These are phyloP conservation scores for Penicillium verrucosum DNA, from an alignment of 2,329 filamentous ascomycete genomes.

Conservation along the genomic window DNA sequence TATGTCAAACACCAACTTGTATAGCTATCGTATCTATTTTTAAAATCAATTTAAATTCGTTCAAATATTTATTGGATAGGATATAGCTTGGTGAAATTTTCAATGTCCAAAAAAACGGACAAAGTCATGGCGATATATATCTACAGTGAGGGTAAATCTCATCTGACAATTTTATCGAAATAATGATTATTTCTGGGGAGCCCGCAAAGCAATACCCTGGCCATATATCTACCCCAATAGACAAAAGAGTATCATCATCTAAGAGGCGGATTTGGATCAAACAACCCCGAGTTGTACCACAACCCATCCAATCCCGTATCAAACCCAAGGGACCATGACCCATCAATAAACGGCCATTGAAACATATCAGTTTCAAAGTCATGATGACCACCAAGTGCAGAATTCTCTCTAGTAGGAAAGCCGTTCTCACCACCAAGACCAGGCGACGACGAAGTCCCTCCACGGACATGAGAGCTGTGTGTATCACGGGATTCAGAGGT, in stretches of 20 bases:
- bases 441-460: conserved; percentile 5
- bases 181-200: fast-evolving
- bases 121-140: background rate
- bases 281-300: conserved; percentile 26
- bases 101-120: fast-evolving
- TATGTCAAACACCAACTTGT: no score
- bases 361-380: conserved; percentile 37
- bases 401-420: conserved; percentile 7
- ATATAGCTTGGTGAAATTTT: fast-evolving
- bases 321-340: conserved; percentile 36
- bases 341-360: conserved; percentile 40
- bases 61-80: background rate
- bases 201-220: fast-evolving
- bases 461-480: conserved; percentile 4
- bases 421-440: conserved; percentile 3
- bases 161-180: background rate
- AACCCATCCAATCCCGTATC: conserved; percentile 31
- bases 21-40: background rate
- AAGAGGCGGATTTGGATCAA: conserved; percentile 12
- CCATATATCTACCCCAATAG: background rate
- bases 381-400: conserved; percentile 12
- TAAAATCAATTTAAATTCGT: background rate
- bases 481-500: conserved; percentile 11
- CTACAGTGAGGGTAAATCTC: fast-evolving
- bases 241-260: conserved; percentile 1